phyloP scores from a whole-genome alignment of 495 filamentous ascomycete species.

The Tuber melanosporum region DNA sequence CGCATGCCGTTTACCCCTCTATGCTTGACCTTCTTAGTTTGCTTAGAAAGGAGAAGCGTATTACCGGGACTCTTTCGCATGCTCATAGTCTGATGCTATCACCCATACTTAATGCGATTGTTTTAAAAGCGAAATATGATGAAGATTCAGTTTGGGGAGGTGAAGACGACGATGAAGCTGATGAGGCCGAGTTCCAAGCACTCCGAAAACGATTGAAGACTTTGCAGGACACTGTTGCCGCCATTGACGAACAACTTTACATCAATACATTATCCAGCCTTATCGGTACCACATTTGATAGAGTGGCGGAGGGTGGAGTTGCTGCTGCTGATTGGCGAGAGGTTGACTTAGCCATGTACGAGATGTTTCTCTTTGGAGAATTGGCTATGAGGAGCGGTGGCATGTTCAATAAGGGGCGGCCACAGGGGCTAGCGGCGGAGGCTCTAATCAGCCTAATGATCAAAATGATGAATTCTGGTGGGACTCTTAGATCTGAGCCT shows the following conservation, averaged over 20 bases:
- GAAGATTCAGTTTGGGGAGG: conserved; percentile 90
- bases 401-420: conserved; percentile 71
- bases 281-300: conserved; percentile 74
- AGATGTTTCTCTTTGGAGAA: conserved; percentile 96
- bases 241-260: conserved; percentile 75
- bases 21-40: conserved; percentile 84
- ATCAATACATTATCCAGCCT: conserved; percentile 76
- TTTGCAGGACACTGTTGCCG: conserved; percentile 81
- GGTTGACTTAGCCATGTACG: conserved; percentile 87
- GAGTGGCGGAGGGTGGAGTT: conserved; percentile 57
- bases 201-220: conserved; percentile 80
- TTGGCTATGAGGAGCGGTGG: conserved; percentile 77
- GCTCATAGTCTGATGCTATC: conserved; percentile 71
- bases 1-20: conserved; percentile 84
- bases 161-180: conserved; percentile 78
- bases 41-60: conserved; percentile 68
- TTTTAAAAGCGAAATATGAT: conserved; percentile 93
- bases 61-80: conserved; percentile 53
- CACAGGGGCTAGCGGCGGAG: conserved; percentile 66
- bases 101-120: conserved; percentile 80
- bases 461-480: conserved; percentile 89
- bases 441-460: conserved; percentile 82
- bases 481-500: conserved; percentile 26
- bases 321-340: conserved; percentile 86
- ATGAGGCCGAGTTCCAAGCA: conserved; percentile 98